phyloP scores from a whole-genome alignment of 2,329 filamentous ascomycete species.

The Xylariaceae sp. region DNA sequence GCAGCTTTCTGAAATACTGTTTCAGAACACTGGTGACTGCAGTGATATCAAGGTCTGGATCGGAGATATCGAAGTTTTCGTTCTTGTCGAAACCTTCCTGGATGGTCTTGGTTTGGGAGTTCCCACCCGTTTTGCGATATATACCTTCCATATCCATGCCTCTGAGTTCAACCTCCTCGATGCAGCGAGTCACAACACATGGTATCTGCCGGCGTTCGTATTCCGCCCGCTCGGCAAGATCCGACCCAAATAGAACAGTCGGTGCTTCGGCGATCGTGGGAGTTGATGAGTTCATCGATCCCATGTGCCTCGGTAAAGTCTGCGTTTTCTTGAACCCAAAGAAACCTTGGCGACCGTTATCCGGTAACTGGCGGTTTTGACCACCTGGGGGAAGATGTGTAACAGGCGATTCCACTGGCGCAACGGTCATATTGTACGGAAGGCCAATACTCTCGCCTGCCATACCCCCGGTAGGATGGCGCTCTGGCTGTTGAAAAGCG shows the following conservation, averaged over 20 bases:
- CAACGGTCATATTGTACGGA: slow-evolving; percentile 65
- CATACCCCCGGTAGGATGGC: slow-evolving; percentile 43
- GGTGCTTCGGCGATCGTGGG: slow-evolving; percentile 46
- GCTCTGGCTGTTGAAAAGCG: slow-evolving; percentile 58
- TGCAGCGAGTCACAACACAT: slow-evolving; percentile 85
- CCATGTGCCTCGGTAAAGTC: slow-evolving; percentile 48
- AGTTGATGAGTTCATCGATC: slow-evolving; percentile 36
- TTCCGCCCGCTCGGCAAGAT: slow-evolving; percentile 79
- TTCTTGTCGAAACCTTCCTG: slow-evolving; percentile 87
- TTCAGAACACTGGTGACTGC: slow-evolving; percentile 94
- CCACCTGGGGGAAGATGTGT: slow-evolving; percentile 25
- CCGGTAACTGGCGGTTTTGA: slow-evolving; percentile 25
- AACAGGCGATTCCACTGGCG: slow-evolving; percentile 46
- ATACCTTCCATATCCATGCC: slow-evolving; percentile 98
- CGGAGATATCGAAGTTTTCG: slow-evolving; percentile 86
- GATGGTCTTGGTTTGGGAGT: slow-evolving; percentile 83
- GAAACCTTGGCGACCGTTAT: slow-evolving; percentile 55
- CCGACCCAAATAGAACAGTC: slow-evolving; percentile 76
- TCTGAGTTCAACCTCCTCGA: slow-evolving; percentile 91
- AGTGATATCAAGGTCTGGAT: slow-evolving; percentile 90
- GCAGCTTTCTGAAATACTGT: slow-evolving; percentile 94
- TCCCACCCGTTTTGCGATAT: slow-evolving; percentile 94
- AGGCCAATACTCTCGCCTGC: slow-evolving; percentile 62
- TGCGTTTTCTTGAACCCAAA: slow-evolving; percentile 57
- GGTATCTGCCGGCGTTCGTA: slow-evolving; percentile 87